These are phyloP conservation scores for Aurantiochytrium sp. DNA, from an alignment of 108 stramenopile genomes.

Conservation along the genomic window DNA sequence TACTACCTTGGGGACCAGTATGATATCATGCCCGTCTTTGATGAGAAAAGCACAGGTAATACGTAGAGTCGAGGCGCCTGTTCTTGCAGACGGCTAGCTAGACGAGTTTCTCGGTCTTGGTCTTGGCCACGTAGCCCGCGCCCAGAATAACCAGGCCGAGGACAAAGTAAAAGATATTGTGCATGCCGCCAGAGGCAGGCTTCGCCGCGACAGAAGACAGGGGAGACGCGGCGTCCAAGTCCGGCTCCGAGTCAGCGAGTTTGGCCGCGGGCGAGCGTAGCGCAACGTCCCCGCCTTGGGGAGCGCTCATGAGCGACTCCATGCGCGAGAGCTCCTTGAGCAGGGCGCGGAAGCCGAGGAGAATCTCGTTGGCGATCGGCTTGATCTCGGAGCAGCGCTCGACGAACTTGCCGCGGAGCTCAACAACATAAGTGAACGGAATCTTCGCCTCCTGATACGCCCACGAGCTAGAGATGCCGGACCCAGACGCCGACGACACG, in stretches of 20 bases:
- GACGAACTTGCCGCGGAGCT: conserved; percentile 10
- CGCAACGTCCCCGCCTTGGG: not conserved
- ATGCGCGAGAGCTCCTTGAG: conserved; percentile 5
- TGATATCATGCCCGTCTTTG: not conserved
- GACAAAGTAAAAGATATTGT: not conserved
- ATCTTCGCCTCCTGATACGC: conserved; percentile 15
- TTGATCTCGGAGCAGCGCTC: conserved; percentile 10
- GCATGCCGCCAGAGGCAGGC: not conserved
- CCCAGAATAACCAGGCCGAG: not conserved
- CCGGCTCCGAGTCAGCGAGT: too few species aligned
- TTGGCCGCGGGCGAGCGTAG: too few species aligned
- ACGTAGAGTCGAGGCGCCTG: too few species aligned
- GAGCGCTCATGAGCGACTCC: not conserved
- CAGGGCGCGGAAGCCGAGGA: not conserved
- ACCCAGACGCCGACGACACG: not conserved
- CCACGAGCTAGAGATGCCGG: not conserved
- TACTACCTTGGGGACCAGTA: not conserved
- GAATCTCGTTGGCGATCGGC: not conserved
- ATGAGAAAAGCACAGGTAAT: too few species aligned
- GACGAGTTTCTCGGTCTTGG: not conserved
- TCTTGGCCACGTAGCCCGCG: not conserved
- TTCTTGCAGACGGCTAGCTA: too few species aligned
- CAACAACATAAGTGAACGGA: conserved; percentile 21
- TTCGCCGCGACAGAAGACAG: too few species aligned
- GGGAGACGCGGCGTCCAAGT: too few species aligned